These are phyloP conservation scores for Mucor sp. DNA, from an alignment of 371 early-diverging fungal genomes.

Conservation along the genomic window DNA sequence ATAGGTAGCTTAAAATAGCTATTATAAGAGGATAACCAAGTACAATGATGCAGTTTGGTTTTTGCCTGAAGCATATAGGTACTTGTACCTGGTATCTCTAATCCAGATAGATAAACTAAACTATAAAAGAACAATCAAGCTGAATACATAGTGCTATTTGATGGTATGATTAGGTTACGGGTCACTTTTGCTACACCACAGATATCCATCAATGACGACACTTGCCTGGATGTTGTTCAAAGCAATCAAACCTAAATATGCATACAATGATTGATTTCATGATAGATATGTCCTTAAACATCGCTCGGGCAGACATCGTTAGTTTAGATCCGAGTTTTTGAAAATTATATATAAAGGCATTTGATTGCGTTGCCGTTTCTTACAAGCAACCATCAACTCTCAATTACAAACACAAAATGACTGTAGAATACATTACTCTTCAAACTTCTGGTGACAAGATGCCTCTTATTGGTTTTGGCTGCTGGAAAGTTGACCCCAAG, in stretches of 20 bases:
- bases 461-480: conserved; percentile 30
- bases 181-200: neutral
- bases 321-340: neutral
- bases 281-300: neutral
- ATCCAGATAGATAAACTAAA: neutral
- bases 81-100: neutral
- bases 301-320: neutral
- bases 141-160: neutral
- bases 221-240: neutral
- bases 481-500: conserved; percentile 28
- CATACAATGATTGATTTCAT: neutral
- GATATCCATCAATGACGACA: neutral
- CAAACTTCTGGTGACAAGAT: neutral
- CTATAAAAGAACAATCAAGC: neutral
- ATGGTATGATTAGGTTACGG: neutral
- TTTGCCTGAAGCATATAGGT: neutral
- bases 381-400: neutral
- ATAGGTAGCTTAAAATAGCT: neutral
- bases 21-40: neutral
- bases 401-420: neutral
- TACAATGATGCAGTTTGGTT: neutral
- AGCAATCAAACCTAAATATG: neutral
- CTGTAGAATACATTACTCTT: neutral
- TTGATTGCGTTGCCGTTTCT: neutral
- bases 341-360: neutral